Base-by-base conservation (phyloP, 2,329 filamentous ascomycete species). In the Aspergillus sp. region DNA sequence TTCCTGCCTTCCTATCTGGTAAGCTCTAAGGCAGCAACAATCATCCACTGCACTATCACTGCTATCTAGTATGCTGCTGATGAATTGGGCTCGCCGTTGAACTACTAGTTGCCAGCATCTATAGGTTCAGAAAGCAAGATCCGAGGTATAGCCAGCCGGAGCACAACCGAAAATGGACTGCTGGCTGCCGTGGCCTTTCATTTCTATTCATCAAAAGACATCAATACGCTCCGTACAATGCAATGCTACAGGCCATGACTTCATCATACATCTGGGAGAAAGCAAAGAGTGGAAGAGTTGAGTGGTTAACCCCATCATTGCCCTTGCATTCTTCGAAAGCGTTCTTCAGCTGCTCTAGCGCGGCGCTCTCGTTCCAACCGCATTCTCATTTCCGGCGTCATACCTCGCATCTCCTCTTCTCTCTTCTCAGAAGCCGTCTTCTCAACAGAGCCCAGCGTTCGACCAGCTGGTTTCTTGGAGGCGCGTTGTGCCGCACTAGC, bases 311-410 rank as follows among this genome's bases (percentile, higher is more conserved):
- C 19, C 4, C 8, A 56, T 67, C 55, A 72, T 10, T 67, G 68
- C 36, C 69, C 78, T 69, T 86, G 84, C 84, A 92, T 82, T 70
- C 84, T 83, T 77, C 84, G 87, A 61, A 97, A 83, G 72, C 94
- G 87, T 79, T 94, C 93, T 78, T 98, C 95, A 0, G 93, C 94
- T 8, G 95, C 95, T 69, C 94, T 87, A 4, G 95, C 95, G 71
- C 94, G 89, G 68, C 92, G 83, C 78, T 99, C 95, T 67, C 95
- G 83, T 75, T 98, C 95, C 57, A 98, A 76, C 73, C 85, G 87
- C 85, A 88, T 86, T 73, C 88, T 86, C 86, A 95, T 93, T 78
- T 98, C 94, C 0, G 91, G 88, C 45, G 91, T 96, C 79, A 98
- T 81, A 0, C 94, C 93, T 64, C 91, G 86, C 52, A 85, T 85